Base-by-base conservation (phyloP, 179 eudicot genomes). In the Actinidia arguta region DNA sequence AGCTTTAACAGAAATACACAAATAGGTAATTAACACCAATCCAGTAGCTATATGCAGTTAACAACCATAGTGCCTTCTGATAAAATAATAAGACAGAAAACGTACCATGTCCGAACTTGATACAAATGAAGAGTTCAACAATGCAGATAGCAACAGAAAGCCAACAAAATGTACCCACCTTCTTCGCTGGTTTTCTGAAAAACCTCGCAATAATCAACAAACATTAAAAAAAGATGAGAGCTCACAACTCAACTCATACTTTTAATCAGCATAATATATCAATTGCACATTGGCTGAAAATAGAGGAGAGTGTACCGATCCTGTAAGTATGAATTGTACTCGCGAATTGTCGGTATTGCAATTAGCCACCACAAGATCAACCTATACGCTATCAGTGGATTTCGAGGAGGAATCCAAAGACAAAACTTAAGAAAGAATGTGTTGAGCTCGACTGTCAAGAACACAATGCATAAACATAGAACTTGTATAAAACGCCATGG, bases 301-400 rank as follows among this genome's bases (percentile, higher is more conserved):
- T 1, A 4, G 25, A 54, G 24, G 36, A 73, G 80, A 59, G 56
- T 8, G 44, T 87, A 96, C 99, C 98, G 91, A 91, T 96, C 98
- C 82, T 95, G 99, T 54, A 96, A 84, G 84, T 96, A 96, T 63
- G 98, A 93, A 85, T 96, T 96, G 92, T 96, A 96, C 84, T 96
- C 99, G 16, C 99, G 96, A 46, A 95, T 92, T 44, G 99, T 95
- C 54, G 99, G 99, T 80, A 96, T 93, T 67, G 99, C 99, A 80
- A 96, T 93, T n/a, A 96, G 88, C 99, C 99, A 96, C 99, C 99
- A 96, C 76, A 96, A 91, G 80, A 93, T 86, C 86, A 96, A 87
- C 88, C 99, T 87, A 88, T 95, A 92, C 62, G 88, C 82, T 54
- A 95, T 92, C 47, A 96, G 80, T 1, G 99, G 99, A 80, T 96